Conservation (phyloP, 345 rosid genomes). For the Trapa incisa region DNA sequence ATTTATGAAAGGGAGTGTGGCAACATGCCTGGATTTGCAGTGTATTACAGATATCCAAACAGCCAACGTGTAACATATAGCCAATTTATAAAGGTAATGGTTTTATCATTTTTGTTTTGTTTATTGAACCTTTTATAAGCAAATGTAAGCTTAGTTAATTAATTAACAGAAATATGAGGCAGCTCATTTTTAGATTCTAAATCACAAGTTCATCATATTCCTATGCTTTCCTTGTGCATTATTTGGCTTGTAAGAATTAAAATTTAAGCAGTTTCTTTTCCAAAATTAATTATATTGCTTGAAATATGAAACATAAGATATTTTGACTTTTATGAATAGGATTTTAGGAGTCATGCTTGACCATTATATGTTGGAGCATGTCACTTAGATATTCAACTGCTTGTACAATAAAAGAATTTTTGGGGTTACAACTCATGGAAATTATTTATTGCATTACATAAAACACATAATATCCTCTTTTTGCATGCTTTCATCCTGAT, state of each 20-base stretch:
- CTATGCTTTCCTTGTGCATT: background rate
- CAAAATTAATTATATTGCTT: background rate
- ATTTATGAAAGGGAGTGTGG: constrained; percentile 93
- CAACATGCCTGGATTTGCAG: constrained; percentile 99
- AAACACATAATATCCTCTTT: background rate
- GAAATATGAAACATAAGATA: background rate
- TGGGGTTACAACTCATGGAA: background rate
- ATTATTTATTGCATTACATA: background rate
- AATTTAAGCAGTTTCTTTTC: background rate
- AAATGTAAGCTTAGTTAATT: background rate
- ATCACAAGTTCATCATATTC: background rate
- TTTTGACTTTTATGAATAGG: background rate
- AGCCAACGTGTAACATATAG: constrained; percentile 97
- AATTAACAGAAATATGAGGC: background rate
- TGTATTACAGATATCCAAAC: constrained; percentile 86
- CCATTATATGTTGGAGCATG: background rate
- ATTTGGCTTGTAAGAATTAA: background rate
- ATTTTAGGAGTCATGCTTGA: background rate
- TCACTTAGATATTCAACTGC: background rate
- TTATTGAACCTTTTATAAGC: background rate
- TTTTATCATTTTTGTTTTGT: background rate
- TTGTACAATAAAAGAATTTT: background rate
- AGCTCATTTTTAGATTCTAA: background rate
- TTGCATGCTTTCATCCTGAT: background rate
- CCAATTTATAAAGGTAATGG: constrained; percentile 90